Evolutionary conservation across 169 alveolate genomes (phyloP).

Genomic region (Toxoplasma gondii): DNA sequence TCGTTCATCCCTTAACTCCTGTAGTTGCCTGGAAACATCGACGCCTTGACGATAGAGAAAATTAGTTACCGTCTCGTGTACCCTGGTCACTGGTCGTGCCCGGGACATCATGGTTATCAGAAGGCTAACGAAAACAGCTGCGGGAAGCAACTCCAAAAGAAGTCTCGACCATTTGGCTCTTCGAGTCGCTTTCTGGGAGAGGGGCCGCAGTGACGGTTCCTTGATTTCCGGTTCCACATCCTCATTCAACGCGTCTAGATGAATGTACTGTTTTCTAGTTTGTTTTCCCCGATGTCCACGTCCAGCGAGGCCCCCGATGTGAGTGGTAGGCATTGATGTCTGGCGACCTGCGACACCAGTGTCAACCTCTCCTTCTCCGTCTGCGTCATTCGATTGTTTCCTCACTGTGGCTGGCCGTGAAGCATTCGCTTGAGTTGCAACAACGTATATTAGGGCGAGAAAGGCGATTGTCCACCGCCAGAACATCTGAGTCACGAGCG

Average conservation of each 20-base stretch:
- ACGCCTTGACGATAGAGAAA: no score
- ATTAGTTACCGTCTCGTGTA: no score
- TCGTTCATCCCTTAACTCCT: no score
- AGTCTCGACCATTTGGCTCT: background rate
- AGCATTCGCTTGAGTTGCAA: background rate
- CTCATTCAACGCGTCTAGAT: background rate
- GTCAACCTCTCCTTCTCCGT: background rate
- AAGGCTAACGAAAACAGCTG: background rate
- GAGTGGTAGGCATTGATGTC: no score
- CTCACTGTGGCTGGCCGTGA: background rate
- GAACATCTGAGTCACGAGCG: background rate
- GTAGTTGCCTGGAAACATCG: no score
- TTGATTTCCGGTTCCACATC: no score
- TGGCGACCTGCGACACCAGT: background rate
- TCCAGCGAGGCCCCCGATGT: background rate
- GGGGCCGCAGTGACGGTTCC: no score
- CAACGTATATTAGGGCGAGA: background rate
- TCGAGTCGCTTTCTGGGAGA: background rate
- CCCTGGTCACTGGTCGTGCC: no score
- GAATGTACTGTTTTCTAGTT: background rate
- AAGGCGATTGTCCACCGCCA: background rate
- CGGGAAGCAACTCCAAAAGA: background rate
- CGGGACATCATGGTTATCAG: background rate
- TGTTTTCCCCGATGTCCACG: background rate
- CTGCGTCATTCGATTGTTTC: background rate